Evolutionary conservation across 306 rosid species (phyloP), one percentile per base, ranked within the genome.

Genomic region (Corylus heterophylla): DNA sequence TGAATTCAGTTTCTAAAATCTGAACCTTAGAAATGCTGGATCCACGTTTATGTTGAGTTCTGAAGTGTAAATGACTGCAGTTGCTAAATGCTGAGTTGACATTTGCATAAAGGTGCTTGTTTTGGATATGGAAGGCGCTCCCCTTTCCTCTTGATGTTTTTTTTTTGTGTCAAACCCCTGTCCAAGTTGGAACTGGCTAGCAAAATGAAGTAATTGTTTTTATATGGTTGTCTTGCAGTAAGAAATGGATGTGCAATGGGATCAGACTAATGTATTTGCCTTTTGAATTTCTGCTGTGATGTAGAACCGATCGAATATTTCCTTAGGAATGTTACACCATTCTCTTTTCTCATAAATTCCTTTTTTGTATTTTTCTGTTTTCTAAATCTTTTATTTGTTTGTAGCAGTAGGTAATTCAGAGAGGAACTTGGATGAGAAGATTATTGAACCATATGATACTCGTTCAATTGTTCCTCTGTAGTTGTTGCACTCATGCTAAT

Each of bases 11-110:
- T 79, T 18, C 54, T 61, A 72, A 70, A 71, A 9, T 42, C 68
- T 50, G 54, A 54, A 48, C 74, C 31, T 68, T 18, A 12, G 31
- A 64, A 64, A 17, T 64, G 47, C 22, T 31, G 44, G 42, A 64
- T 16, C 3, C 20, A 31, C 4, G 47, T 35, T 31, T 64, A 16
- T 17, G 14, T 37, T 17, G n/a, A 37, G 47, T 14, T 64, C n/a
- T 37, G n/a, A 64, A 64, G 2, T 37, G 44, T 4, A 64, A 64
- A 49, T 63, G 27, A 75, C 76, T 77, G 59, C 58, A 56, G 45
- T 59, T 72, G 76, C 67, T 83, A 70, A 49, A 54, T 71, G 54
- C 16, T 31, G 49, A 58, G 79, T 59, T 56, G 63, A 74, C 51
- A 52, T 75, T 71, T 54, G 25, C 70, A 64, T 39, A 59, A 48